Evolutionary conservation across 2,329 filamentous ascomycete genomes (phyloP).

Genomic region (Trichoderma harzianum): DNA sequence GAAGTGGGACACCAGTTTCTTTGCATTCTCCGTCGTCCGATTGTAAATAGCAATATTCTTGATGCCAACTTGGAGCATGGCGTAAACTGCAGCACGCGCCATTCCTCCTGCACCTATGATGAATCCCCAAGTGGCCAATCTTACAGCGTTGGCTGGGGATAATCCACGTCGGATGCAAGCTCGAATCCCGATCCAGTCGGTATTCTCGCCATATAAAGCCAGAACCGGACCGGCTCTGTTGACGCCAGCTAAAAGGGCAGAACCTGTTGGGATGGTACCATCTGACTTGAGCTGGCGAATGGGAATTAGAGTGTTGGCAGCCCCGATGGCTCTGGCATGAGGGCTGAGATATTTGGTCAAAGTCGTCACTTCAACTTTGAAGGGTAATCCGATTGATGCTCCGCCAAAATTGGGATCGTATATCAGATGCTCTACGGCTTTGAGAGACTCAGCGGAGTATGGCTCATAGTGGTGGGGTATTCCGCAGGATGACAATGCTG

Average conservation of each 20-base stretch:
- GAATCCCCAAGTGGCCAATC: background rate
- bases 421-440: background rate
- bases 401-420: constrained; percentile 5
- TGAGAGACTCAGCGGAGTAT: background rate
- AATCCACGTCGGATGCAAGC: constrained; percentile 4
- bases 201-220: constrained; percentile 3
- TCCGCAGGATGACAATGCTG: background rate
- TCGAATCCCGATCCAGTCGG: constrained; percentile 9
- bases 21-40: background rate
- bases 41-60: constrained; percentile 11
- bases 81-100: constrained; percentile 9
- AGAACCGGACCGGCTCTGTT: constrained; percentile 45
- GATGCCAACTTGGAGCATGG: constrained; percentile 10
- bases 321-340: constrained; percentile 8
- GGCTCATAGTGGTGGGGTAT: constrained; percentile 6
- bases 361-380: constrained; percentile 6
- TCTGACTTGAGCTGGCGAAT: constrained; percentile 1
- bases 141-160: constrained; percentile 3
- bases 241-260: constrained; percentile 71
- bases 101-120: constrained; percentile 5
- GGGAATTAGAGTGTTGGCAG: constrained; percentile 12
- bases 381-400: constrained; percentile 9
- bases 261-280: constrained; percentile 51
- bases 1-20: constrained; percentile 3
- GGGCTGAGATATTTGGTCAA: constrained; percentile 8